Conservation (phyloP, 306 rosid species). For the Trichosanthes truncata region DNA sequence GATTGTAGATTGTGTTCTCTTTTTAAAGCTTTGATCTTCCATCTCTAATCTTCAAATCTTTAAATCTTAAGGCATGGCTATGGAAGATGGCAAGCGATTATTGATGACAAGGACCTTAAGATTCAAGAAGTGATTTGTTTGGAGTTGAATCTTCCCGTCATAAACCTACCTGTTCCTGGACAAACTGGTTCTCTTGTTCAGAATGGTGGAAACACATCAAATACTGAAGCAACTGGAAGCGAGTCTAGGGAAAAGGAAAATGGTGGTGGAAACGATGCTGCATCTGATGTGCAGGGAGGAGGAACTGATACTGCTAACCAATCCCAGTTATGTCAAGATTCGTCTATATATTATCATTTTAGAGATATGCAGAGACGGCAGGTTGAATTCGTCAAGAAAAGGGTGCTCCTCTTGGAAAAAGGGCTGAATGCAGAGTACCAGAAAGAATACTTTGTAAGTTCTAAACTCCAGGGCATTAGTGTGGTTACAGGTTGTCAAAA, state of each 20-base stretch:
- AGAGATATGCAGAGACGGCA: constrained; percentile 96
- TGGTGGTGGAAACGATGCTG: constrained; percentile 38
- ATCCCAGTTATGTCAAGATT: constrained; percentile 47
- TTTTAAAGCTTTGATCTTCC: background rate
- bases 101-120: constrained; percentile 86
- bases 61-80: constrained; percentile 70
- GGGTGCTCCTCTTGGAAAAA: constrained; percentile 96
- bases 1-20: background rate
- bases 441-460: constrained; percentile 81
- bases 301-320: constrained; percentile 60
- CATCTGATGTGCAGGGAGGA: constrained; percentile 42
- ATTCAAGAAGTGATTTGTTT: constrained; percentile 84
- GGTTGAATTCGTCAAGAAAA: constrained; percentile 88
- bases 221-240: constrained; percentile 34
- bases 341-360: constrained; percentile 50
- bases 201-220: constrained; percentile 41
- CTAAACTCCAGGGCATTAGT: constrained; percentile 2
- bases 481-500: background rate
- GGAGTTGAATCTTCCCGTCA: constrained; percentile 84
- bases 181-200: constrained; percentile 52
- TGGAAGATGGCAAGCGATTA: constrained; percentile 98
- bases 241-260: constrained; percentile 71
- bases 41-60: constrained; percentile 12
- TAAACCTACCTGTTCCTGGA: constrained; percentile 62
- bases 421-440: constrained; percentile 83